Evolutionary conservation across 2,329 filamentous ascomycete species (phyloP).

Genomic region (Spiromastix sp.): DNA sequence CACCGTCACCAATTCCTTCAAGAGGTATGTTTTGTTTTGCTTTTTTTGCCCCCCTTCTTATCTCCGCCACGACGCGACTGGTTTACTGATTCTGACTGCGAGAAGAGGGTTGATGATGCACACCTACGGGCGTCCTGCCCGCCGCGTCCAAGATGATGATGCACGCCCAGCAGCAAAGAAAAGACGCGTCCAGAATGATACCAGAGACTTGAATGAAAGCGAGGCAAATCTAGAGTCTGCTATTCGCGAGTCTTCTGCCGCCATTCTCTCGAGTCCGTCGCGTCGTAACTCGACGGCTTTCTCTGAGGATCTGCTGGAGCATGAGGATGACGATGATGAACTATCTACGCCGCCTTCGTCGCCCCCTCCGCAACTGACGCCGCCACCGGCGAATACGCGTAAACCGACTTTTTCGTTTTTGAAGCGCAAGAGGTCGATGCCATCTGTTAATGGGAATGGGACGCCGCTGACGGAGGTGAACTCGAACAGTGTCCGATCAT

Average conservation of each 20-base stretch:
- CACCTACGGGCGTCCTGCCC: conserved; percentile 38
- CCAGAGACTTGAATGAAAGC: conserved; percentile 28
- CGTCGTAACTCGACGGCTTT: conserved; percentile 36
- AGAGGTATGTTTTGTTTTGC: conserved; percentile 27
- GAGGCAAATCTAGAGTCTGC: conserved; percentile 38
- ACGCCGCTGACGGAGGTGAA: conserved; percentile 33
- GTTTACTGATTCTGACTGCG: conserved; percentile 2
- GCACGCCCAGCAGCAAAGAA: conserved; percentile 33
- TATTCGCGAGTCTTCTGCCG: conserved; percentile 38
- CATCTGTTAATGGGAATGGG: conserved; percentile 2
- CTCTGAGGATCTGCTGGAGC: conserved; percentile 33
- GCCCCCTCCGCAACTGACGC: conserved; percentile 33
- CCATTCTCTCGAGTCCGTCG: conserved; percentile 35
- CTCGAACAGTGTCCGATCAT: conserved; percentile 32
- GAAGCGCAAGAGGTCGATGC: conserved; percentile 30
- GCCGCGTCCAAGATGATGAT: conserved; percentile 38
- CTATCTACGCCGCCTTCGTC: conserved; percentile 45
- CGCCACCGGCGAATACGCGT: conserved; percentile 33
- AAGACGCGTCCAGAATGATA: conserved; percentile 29
- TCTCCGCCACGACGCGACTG: conserved; percentile 7
- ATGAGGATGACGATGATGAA: conserved; percentile 24
- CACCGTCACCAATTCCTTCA: conserved; percentile 42
- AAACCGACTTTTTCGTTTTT: conserved; percentile 43
- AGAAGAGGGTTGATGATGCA: conserved; percentile 38
- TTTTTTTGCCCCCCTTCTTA: conserved; percentile 5